These are phyloP conservation scores for Elaeis oleifera DNA, from an alignment of 202 grass and related monocot species.

Conservation along the genomic window DNA sequence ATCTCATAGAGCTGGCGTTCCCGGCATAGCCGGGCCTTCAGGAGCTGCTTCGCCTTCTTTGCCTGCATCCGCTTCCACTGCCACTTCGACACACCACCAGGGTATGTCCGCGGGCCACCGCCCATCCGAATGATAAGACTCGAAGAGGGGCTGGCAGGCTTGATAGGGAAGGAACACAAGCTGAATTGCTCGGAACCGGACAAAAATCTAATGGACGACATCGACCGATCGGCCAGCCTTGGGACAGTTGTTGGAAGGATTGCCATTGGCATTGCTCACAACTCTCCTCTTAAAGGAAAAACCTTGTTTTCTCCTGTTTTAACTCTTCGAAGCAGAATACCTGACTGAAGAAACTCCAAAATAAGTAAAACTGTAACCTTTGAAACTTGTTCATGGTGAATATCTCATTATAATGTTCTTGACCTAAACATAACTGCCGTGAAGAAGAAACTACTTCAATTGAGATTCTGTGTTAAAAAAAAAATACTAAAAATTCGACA, in stretches of 20 bases:
- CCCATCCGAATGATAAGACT: slow-evolving; percentile 58
- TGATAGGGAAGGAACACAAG: slow-evolving; percentile 1
- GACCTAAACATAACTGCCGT: no score
- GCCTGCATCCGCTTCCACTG: slow-evolving; percentile 96
- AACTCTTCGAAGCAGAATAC: no score
- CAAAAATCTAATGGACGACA: slow-evolving; percentile 24
- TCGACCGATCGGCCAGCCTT: slow-evolving; percentile 14
- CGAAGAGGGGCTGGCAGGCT: neutral
- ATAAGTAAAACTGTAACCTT: no score
- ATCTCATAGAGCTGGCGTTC: slow-evolving; percentile 98
- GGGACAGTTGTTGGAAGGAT: slow-evolving; percentile 26
- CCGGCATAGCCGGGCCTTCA: slow-evolving; percentile 74
- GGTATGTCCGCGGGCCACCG: slow-evolving; percentile 68
- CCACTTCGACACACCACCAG: slow-evolving; percentile 86
- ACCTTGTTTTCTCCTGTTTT: no score
- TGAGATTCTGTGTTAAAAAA: no score
- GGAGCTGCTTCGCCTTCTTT: slow-evolving; percentile 76
- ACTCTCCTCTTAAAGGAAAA: no score
- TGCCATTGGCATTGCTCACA: neutral
- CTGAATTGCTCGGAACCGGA: slow-evolving; percentile 13
- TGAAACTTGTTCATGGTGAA: no score
- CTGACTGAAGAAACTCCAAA: no score
- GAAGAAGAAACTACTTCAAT: no score
- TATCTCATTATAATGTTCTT: no score
- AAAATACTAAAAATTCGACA: no score